Evolutionary conservation across 257 asterid species (phyloP), one percentile per base, ranked within the genome.

Genomic region (Ligustrum vulgare): DNA sequence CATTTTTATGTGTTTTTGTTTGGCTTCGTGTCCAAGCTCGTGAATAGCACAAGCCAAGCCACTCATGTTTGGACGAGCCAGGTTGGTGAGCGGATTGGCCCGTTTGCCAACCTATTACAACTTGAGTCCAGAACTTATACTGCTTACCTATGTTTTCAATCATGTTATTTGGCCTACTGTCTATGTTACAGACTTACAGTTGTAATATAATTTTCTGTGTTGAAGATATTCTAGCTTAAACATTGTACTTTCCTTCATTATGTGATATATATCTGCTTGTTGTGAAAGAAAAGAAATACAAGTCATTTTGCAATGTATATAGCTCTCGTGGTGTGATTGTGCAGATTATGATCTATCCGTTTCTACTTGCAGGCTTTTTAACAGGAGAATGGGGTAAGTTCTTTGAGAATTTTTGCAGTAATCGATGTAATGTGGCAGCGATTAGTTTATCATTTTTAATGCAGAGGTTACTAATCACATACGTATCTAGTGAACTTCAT

Each of bases 341-440:
- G 65, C 15, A 58, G 32, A 58, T 58, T 58, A 58, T 58, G 65
- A 22, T 20, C 28, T 22, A 58, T 58, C 33, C 65, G 13, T 72
- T 31, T 72, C 23, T 64, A 68, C 35, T 79, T 72, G 62, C 90
- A 93, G 98, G 98, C 28, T 91, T 93, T 80, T 85, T 93, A 60
- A 97, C 99, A n/a, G 97, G 90, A 68, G 89, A 82, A 67, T 91
- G 94, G 97, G 97, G 91, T 77, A 85, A 60, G 36, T 85, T 93
- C 67, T 79, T 89, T n/a, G n/a, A n/a, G n/a, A n/a, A n/a, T n/a
- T n/a, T n/a, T n/a, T n/a, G n/a, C n/a, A n/a, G n/a, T n/a, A n/a
- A n/a, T n/a, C n/a, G n/a, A n/a, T n/a, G n/a, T n/a, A n/a, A n/a
- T n/a, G n/a, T n/a, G n/a, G n/a, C n/a, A n/a, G n/a, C n/a, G n/a